phyloP scores from a whole-genome alignment of 805 yeast genomes.

The Danielozyma ontarioensis region DNA sequence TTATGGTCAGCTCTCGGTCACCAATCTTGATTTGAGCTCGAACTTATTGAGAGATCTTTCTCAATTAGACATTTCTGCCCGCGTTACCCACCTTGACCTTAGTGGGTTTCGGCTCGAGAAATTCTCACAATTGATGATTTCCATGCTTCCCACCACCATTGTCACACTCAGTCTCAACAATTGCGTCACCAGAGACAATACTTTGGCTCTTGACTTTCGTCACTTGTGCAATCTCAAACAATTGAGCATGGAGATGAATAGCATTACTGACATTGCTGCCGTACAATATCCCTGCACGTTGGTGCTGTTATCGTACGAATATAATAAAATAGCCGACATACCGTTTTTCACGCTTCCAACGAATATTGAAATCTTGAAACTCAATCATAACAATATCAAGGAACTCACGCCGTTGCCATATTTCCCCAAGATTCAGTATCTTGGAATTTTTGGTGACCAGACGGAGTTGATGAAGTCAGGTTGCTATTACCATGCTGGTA shows the following conservation, averaged over 20 bases:
- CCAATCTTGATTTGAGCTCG: no score
- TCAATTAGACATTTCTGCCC: no score
- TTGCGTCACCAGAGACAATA: background rate
- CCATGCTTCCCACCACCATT: background rate
- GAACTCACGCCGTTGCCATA: constrained; percentile 2
- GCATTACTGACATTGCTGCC: constrained; percentile 3
- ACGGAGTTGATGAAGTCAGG: constrained; percentile 8
- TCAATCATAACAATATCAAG: constrained; percentile 2
- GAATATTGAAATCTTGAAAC: constrained; percentile 1
- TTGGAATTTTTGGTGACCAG: constrained; percentile 6
- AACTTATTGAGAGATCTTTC: no score
- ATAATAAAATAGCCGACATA: constrained; percentile 2
- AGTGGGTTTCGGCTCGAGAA: background rate
- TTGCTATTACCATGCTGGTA: background rate
- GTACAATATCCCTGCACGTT: constrained; percentile 4
- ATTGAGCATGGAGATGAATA: constrained; percentile 5
- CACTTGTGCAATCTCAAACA: constrained; percentile 3
- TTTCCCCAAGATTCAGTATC: constrained; percentile 5
- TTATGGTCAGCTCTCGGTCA: no score
- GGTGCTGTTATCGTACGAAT: constrained; percentile 2
- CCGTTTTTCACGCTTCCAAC: constrained; percentile 4
- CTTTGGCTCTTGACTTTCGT: background rate
- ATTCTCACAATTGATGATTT: background rate
- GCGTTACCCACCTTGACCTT: background rate
- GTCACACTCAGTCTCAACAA: background rate